A percentile compares a stretch with the other conserved stretches of the same genome.
phyloP scores from a whole-genome alignment of 2,329 filamentous ascomycete genomes.

The Colletotrichum sublineola region DNA sequence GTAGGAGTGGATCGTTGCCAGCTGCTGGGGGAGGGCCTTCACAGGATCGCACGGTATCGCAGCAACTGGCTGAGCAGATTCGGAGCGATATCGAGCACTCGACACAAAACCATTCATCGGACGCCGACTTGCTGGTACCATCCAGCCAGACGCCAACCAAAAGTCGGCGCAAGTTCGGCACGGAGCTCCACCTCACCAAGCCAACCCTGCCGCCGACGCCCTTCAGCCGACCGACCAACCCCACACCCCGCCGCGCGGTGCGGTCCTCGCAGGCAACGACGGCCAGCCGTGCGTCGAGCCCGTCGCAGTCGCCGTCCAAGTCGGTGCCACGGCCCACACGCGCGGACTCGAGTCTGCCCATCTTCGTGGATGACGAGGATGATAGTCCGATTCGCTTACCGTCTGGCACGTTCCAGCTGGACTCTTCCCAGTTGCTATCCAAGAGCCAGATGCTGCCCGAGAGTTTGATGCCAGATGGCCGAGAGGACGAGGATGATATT shows the following conservation, averaged over 20 bases:
- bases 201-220: conserved; percentile 36
- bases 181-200: conserved; percentile 32
- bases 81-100: conserved; percentile 57
- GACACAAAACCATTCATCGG: conserved; percentile 48
- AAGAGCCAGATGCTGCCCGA: conserved; percentile 67
- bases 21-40: conserved; percentile 37
- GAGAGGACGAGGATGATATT: conserved; percentile 41
- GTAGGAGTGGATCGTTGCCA: conserved; percentile 25
- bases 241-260: conserved; percentile 38
- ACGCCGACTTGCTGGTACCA: conserved; percentile 50
- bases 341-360: conserved; percentile 43
- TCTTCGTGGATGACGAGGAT: conserved; percentile 44
- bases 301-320: conserved; percentile 49
- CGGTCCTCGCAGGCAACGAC: conserved; percentile 53
- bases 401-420: conserved; percentile 45
- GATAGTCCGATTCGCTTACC: conserved; percentile 44
- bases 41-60: conserved; percentile 56
- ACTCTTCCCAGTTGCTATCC: conserved; percentile 63
- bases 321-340: conserved; percentile 45
- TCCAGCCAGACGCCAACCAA: conserved; percentile 47
- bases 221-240: conserved; percentile 37
- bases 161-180: conserved; percentile 25
- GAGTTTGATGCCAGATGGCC: conserved; percentile 56
- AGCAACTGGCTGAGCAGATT: conserved; percentile 66
- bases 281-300: conserved; percentile 52